Percentiles rank a stretch among this genome's conserved stretches.
Conservation (phyloP, 768 basidiomycete genomes). For the Suillus brevipes region DNA sequence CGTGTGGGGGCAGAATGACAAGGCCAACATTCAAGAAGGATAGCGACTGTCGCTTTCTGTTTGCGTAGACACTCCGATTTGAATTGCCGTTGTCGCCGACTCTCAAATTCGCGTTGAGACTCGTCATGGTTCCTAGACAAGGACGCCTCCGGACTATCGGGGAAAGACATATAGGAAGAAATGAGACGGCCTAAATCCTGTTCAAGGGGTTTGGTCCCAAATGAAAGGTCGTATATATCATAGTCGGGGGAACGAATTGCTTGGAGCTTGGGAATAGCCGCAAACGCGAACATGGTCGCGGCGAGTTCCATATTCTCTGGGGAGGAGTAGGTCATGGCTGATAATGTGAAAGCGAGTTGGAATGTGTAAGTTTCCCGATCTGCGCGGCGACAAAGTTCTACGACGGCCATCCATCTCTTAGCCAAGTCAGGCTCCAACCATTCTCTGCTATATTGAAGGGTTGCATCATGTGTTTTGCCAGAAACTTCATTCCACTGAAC, state of each 20-base stretch:
- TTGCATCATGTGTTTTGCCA: not conserved
- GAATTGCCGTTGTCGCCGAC: not conserved
- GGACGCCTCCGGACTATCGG: slow-evolving; percentile 9
- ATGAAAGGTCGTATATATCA: slow-evolving; percentile 9
- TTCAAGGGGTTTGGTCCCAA: slow-evolving; percentile 7
- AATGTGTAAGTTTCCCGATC: slow-evolving; percentile 10
- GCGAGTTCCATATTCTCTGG: slow-evolving; percentile 17
- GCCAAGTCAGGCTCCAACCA: slow-evolving; percentile 27
- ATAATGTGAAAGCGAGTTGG: slow-evolving; percentile 28
- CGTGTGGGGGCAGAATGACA: slow-evolving; percentile 1
- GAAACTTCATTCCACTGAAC: slow-evolving; percentile 5
- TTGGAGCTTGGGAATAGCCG: slow-evolving; percentile 12
- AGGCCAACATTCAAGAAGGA: slow-evolving; percentile 18
- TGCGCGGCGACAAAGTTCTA: slow-evolving; percentile 20
- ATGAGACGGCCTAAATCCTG: not conserved
- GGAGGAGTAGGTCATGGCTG: slow-evolving; percentile 31
- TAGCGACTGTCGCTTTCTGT: not conserved
- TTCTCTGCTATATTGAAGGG: slow-evolving; percentile 12
- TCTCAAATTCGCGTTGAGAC: not conserved
- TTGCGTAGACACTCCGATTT: not conserved
- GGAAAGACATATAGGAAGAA: not conserved
- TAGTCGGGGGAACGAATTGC: slow-evolving; percentile 10
- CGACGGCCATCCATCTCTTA: slow-evolving; percentile 25
- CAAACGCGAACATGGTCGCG: slow-evolving; percentile 32
- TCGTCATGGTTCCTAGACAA: not conserved